These are phyloP conservation scores for Myxozyma udenii DNA, from an alignment of 805 yeast species.

Conservation along the genomic window DNA sequence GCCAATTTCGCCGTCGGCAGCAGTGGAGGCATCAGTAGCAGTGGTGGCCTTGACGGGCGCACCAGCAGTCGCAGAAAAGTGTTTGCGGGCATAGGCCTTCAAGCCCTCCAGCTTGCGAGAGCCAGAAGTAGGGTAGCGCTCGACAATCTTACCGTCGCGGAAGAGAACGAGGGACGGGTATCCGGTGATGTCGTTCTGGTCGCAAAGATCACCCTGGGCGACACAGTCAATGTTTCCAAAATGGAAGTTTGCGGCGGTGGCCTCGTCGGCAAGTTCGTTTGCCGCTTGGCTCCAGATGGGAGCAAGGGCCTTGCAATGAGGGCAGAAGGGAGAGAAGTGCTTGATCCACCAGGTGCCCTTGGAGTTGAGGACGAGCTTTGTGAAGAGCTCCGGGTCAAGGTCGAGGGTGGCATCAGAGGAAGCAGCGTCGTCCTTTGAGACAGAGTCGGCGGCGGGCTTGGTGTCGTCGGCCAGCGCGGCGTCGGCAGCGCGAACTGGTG, in stretches of 20 bases:
- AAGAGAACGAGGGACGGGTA: conserved; percentile 74
- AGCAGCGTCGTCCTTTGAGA: background rate
- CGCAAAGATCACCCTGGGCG: conserved; percentile 81
- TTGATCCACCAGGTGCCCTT: conserved; percentile 71
- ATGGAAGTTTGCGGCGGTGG: conserved; percentile 52
- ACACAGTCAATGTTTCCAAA: conserved; percentile 77
- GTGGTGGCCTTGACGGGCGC: background rate
- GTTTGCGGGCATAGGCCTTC: conserved; percentile 14
- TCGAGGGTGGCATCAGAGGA: conserved; percentile 14
- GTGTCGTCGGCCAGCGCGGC: too few species aligned
- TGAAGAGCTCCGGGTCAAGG: conserved; percentile 17
- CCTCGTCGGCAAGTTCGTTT: conserved; percentile 47
- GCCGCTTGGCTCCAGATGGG: conserved; percentile 80
- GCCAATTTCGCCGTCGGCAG: conserved; percentile 6
- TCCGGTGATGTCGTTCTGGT: conserved; percentile 55
- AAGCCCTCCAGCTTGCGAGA: conserved; percentile 20
- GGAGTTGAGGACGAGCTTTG: conserved; percentile 3
- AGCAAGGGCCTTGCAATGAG: conserved; percentile 73
- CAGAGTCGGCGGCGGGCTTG: conserved; percentile 7
- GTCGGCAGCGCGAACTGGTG: background rate
- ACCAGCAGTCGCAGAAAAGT: conserved; percentile 1
- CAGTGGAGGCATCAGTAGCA: conserved; percentile 1
- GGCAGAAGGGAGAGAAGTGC: conserved; percentile 86
- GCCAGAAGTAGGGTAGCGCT: conserved; percentile 25
- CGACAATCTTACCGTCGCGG: conserved; percentile 37